Evolutionary conservation across 306 rosid species (phyloP), one percentile per base, ranked within the genome.

Genomic region (Vigna unguiculata): DNA sequence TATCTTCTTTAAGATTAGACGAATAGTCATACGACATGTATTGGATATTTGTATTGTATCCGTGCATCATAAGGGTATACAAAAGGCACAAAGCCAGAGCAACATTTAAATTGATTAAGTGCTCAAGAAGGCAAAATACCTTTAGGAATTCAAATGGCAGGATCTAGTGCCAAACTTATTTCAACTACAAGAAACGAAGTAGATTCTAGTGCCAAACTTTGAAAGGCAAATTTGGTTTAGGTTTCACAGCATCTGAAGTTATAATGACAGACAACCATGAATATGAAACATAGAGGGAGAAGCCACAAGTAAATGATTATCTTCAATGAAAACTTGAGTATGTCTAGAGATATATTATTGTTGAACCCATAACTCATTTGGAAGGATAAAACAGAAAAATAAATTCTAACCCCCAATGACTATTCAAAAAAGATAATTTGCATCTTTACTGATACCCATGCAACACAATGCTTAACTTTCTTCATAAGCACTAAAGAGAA

Each of bases 311-410:
- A 9, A 24, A 67, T 14, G 20, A 28, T 40, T 9, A 2, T n/a
- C 48, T 77, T 54, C 49, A 28, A 45, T 55, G 70, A 68, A 45
- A 25, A 77, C 75, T 54, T 77, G 59, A 77, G 36, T 19, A 55
- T 20, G 49, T n/a, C 68, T 54, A 19, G 2, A 6, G 47, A 41
- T 40, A 54, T 13, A 40, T 24, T 34, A 20, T 38, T 65, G 41
- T 45, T 68, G 49, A 77, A 69, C 36, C 24, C 60, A 45, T 1
- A 75, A 59, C 10, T 57, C 52, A 22, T 36, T 58, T 7, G 47
- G 75, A 34, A 46, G 36, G 49, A 73, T 45, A 22, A 66, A 55
- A 65, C 43, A 65, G 58, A 43, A 40, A 40, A 40, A 34, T 2
- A 40, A 40, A 40, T 38, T 9, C 13, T 34, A 61, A n/a, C 0